Evolutionary conservation across 2,329 filamentous ascomycete genomes (phyloP).

Genomic region (Hymenoscyphus infarciens): DNA sequence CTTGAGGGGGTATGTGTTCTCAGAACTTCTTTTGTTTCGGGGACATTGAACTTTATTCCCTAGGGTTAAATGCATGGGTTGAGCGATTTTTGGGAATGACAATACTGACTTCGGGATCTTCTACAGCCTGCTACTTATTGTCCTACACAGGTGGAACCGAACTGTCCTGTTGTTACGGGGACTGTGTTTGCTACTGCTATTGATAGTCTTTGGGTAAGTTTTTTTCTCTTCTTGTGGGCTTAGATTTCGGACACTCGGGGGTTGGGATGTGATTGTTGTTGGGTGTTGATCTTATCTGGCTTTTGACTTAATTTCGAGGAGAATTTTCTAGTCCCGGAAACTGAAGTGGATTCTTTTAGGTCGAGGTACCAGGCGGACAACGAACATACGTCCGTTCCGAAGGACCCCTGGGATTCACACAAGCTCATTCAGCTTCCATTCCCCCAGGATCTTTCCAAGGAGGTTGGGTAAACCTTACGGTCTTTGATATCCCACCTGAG

Average conservation of each 20-base stretch:
- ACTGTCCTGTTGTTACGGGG: conserved; percentile 19
- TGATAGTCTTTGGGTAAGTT: not conserved
- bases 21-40: no score
- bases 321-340: no score
- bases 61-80: no score
- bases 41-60: no score
- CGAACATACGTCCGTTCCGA: conserved; percentile 52
- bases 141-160: conserved; percentile 34
- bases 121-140: conserved; percentile 44
- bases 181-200: conserved; percentile 16
- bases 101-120: no score
- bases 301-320: no score
- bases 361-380: conserved; percentile 61
- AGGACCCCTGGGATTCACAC: conserved; percentile 54
- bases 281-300: no score
- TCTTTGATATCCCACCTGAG: not conserved
- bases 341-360: conserved; percentile 28
- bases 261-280: no score
- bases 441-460: conserved; percentile 49
- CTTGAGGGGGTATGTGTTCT: conserved; percentile 29
- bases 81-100: no score
- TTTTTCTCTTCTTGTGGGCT: not conserved
- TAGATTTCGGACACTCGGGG: no score
- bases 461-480: conserved; percentile 41
- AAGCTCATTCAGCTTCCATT: conserved; percentile 49